Evolutionary conservation across 305 asterid genomes (phyloP).

Genomic region (Salvia sclarea): DNA sequence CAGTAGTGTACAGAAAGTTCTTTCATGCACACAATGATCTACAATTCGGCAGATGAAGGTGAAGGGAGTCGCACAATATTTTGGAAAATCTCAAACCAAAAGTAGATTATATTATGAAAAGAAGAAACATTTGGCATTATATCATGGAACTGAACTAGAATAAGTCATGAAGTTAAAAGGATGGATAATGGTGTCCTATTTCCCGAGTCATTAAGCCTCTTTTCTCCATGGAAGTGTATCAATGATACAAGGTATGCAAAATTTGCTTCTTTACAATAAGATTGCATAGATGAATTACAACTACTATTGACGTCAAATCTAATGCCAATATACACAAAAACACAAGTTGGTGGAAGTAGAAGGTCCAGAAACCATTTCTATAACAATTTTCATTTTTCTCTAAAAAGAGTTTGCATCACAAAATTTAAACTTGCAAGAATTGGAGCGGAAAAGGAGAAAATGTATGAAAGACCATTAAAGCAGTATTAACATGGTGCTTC

Average conservation of each 20-base stretch:
- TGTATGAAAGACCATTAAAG: background rate
- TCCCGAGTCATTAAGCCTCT: background rate
- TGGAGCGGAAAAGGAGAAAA: background rate
- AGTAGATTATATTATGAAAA: conserved; percentile 10
- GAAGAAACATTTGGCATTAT: background rate
- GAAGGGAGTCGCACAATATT: background rate
- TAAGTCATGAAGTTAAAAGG: background rate
- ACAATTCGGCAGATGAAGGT: background rate
- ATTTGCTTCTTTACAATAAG: too few species aligned
- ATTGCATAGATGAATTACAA: background rate
- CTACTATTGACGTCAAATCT: background rate
- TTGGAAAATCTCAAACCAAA: conserved; percentile 10
- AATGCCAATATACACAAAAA: background rate
- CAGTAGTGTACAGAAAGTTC: background rate
- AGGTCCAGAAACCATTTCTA: background rate
- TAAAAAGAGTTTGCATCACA: conserved; percentile 7
- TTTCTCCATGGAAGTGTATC: background rate
- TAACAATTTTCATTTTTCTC: background rate
- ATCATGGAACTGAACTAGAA: background rate
- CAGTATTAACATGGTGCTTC: conserved; percentile 18
- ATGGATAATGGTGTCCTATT: background rate
- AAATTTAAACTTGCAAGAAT: background rate
- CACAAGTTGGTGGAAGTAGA: background rate
- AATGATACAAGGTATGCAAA: background rate
- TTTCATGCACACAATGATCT: conserved; percentile 3